Conservation (phyloP, 2,329 filamentous ascomycete species). For the Bipolaris cookei region DNA sequence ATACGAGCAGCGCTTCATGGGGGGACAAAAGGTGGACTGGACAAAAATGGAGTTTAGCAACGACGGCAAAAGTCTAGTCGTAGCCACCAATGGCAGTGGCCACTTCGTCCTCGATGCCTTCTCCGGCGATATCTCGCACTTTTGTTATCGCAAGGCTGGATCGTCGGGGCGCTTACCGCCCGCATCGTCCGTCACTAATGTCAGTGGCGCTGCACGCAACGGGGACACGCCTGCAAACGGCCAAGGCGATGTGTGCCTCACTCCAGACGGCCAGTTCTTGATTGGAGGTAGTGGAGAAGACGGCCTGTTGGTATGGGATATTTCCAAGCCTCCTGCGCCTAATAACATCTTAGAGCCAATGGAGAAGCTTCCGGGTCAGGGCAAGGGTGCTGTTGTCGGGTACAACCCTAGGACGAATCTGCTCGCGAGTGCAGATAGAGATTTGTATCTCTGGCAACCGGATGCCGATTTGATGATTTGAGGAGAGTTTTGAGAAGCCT, state of each 20-base stretch:
- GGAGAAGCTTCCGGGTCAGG: constrained; percentile 66
- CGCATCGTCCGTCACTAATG: constrained; percentile 53
- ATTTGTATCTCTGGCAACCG: constrained; percentile 61
- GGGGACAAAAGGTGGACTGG: constrained; percentile 70
- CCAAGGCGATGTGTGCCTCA: constrained; percentile 83
- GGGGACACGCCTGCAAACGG: constrained; percentile 45
- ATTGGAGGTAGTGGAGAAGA: constrained; percentile 75
- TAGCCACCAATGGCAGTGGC: constrained; percentile 82
- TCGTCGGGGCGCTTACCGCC: constrained; percentile 55
- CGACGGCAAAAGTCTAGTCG: constrained; percentile 83
- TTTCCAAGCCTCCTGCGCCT: constrained; percentile 58
- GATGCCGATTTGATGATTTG: constrained; percentile 53
- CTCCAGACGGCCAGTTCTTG: constrained; percentile 87
- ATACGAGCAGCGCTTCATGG: constrained; percentile 58
- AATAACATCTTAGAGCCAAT: constrained; percentile 68
- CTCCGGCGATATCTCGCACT: constrained; percentile 77
- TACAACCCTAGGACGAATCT: constrained; percentile 94
- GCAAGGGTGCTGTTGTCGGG: constrained; percentile 75
- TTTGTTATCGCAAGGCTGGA: constrained; percentile 61
- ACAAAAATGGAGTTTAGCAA: constrained; percentile 95
- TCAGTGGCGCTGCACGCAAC: constrained; percentile 60
- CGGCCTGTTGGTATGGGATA: constrained; percentile 88
- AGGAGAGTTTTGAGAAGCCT: background rate
- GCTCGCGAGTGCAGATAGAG: constrained; percentile 86
- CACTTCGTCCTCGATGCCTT: constrained; percentile 97